Base-by-base conservation (phyloP, 768 basidiomycete species). In the Podaxis sp. region DNA sequence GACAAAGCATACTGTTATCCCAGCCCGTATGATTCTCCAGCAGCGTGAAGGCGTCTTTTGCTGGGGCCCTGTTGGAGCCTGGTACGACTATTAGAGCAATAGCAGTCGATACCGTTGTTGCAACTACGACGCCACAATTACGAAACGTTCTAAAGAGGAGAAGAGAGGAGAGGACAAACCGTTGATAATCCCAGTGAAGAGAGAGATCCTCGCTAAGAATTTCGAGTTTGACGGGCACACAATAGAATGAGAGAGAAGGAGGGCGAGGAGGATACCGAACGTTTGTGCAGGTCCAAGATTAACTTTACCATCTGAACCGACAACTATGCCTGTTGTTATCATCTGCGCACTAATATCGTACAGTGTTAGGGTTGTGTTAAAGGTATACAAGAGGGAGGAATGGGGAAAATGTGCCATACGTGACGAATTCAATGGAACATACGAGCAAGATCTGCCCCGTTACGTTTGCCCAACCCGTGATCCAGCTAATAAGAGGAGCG, bases 21-120 rank as follows among this genome's bases (percentile, higher is more conserved):
- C 86, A 87, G 19, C 84, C 86, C 2, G 81, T 83, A 68, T 85
- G 84, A 64, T 87, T 87, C 72, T 87, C 85, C 56, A 83, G 84
- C 56, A 81, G 63, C 0, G 84, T 84, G 66, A 86, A 87, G 0
- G 86, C 87, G 52, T 82, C 85, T 49, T 75, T 78, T 1, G 85
- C 82, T 0, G 85, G 84, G 17, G 85, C 84, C 52, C 78, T 78
- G 59, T 77, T 73, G 19, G 77, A 68, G 0, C 80, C 79, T 0
- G 86, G 78, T 38, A 76, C 76, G 12, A 83, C 85, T 3, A 86
- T 74, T 17, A 87, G 71, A 4, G 79, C 72, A 22, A 85, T 74
- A 36, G 85, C 83, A 0, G 84, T 81, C 17, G 84, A 82, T 9
- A 87, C 67, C 0, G 81, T 84, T n/a, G 86, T 82, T 1, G 83